These are phyloP conservation scores for Acer campestre DNA, from an alignment of 345 rosid species.

Conservation along the genomic window DNA sequence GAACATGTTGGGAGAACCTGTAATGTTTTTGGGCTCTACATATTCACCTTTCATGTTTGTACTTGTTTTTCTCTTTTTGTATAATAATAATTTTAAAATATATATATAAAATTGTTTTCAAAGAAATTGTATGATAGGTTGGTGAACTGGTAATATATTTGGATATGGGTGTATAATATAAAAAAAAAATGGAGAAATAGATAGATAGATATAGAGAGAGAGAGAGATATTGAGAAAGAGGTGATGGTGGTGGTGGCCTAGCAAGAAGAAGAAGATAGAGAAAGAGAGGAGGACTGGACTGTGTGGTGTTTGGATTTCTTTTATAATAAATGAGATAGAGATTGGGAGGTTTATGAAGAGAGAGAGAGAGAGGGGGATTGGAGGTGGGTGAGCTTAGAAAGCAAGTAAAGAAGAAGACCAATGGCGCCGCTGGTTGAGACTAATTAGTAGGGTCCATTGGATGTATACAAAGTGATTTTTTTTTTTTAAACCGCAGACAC, in stretches of 20 bases:
- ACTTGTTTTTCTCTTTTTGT: background rate
- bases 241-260: background rate
- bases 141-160: slow-evolving; percentile 9
- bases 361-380: background rate
- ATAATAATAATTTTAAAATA: background rate
- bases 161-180: background rate
- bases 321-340: background rate
- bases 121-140: slow-evolving; percentile 1
- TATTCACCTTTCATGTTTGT: slow-evolving; percentile 68
- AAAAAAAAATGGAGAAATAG: background rate
- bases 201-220: slow-evolving; percentile 9
- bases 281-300: background rate
- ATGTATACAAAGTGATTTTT: too few species aligned
- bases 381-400: slow-evolving; percentile 52
- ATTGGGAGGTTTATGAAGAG: background rate
- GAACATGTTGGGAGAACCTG: slow-evolving; percentile 46
- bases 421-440: slow-evolving; percentile 56
- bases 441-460: slow-evolving; percentile 29
- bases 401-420: slow-evolving; percentile 38
- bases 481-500: too few species aligned
- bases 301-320: slow-evolving; percentile 7
- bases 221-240: background rate
- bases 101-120: too few species aligned
- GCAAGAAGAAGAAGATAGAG: slow-evolving; percentile 6
- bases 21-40: slow-evolving; percentile 34